Evolutionary conservation across 2,329 filamentous ascomycete species (phyloP), one percentile per base, ranked within the genome.

Genomic region (Chaetomiaceae sp.): DNA sequence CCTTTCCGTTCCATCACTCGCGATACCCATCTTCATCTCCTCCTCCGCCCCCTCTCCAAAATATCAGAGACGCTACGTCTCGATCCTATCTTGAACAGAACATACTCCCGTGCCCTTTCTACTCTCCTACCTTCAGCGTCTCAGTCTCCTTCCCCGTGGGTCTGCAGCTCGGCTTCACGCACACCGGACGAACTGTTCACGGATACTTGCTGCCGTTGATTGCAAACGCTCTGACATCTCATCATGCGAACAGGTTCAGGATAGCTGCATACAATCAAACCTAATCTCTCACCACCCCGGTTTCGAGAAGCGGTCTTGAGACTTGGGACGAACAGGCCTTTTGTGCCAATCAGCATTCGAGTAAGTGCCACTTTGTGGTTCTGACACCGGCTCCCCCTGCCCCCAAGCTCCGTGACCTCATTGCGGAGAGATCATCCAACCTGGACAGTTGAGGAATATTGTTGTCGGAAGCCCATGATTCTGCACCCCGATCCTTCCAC

Each of bases 201-300:
- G 67, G 69, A 61, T 69, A 66, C 64, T 64, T 63, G 62, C 70
- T 59, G 65, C 59, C 61, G 66, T 61, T 67, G 65, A 68, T 69
- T 71, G 66, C 67, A 67, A 64, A 55, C 60, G 57, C 58, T 64
- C 64, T 68, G 56, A 67, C 64, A 63, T 60, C 60, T 57, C 59
- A 63, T 64, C 52, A 70, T 72, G 70, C 70, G 71, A 74, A 74
- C 71, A 73, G 69, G 69, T 73, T 72, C 69, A 66, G 72, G 71
- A 64, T 71, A 68, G 65, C 67, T 69, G 71, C 72, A 73, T 72
- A 66, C 67, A 64, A 69, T 67, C 66, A 63, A 66, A 64, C 63
- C 58, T 61, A 52, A 62, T 65, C 64, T 65, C 68, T n/a, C 69
- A 67, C 43, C 37, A 45, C 37, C 41, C 54, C 45, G 54, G 53